Evolutionary conservation across 768 basidiomycete species (phyloP).

Genomic region (Leccinellum luteum): DNA sequence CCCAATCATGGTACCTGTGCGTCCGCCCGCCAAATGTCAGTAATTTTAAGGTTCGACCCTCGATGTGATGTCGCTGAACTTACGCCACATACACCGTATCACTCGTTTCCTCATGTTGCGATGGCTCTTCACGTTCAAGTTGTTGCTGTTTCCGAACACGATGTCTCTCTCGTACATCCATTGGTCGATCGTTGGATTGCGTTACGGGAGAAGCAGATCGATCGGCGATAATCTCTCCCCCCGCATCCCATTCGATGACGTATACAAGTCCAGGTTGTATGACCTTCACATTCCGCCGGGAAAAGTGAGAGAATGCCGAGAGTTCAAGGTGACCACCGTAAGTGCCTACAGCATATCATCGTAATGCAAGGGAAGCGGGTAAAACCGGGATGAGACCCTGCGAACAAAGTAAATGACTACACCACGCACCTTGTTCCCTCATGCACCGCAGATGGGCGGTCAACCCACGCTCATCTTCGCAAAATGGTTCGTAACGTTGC

Average conservation of each 20-base stretch:
- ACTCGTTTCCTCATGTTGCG: conserved; percentile 19
- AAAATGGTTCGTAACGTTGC: conserved; percentile 79
- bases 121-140: conserved; percentile 20
- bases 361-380: conserved; percentile 6
- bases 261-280: conserved; percentile 90
- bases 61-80: conserved; percentile 35
- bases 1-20: conserved; percentile 85
- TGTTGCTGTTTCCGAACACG: conserved; percentile 40
- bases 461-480: conserved; percentile 79
- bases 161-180: conserved; percentile 44
- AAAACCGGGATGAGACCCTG: conserved; percentile 8
- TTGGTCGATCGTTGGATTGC: conserved; percentile 21
- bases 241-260: conserved; percentile 79
- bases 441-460: conserved; percentile 72
- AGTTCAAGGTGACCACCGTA: conserved; percentile 94
- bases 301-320: conserved; percentile 87
- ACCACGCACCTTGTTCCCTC: conserved; percentile 65
- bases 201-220: conserved; percentile 25
- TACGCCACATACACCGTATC: conserved; percentile 81
- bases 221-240: conserved; percentile 41
- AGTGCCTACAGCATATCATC: conserved; percentile 50
- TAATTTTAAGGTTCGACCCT: neutral
- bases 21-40: conserved; percentile 7
- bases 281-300: conserved; percentile 79
- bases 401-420: neutral